Conservation (phyloP, 192 early-diverging fungal species). For the Umbelopsis vinacea region DNA sequence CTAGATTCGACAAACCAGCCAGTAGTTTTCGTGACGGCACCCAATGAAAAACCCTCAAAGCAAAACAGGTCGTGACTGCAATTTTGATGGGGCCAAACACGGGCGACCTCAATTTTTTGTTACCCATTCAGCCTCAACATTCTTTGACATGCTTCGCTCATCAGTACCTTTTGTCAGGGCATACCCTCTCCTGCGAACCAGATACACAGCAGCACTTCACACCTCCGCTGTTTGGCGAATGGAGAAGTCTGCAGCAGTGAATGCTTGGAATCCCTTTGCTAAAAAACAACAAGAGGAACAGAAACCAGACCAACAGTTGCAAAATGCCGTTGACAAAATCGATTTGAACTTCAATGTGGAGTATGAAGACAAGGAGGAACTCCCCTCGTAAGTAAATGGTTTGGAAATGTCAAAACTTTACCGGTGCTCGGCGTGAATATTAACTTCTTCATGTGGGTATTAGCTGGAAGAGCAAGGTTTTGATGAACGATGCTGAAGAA, state of each 20-base stretch:
- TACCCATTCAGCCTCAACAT: not conserved
- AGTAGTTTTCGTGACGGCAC: slow-evolving; percentile 1
- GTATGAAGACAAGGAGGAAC: not conserved
- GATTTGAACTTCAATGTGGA: slow-evolving; percentile 10
- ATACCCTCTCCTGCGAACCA: slow-evolving; percentile 16
- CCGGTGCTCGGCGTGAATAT: not conserved
- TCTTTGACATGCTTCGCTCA: slow-evolving; percentile 17
- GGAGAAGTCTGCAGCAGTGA: not conserved
- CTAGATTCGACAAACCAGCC: not conserved
- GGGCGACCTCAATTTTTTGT: slow-evolving; percentile 1
- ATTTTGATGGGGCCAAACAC: not conserved
- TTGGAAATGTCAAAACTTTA: not conserved
- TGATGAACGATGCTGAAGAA: slow-evolving; percentile 31
- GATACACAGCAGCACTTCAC: slow-evolving; percentile 11
- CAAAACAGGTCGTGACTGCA: not conserved
- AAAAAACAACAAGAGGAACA: slow-evolving; percentile 11
- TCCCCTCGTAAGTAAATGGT: not conserved
- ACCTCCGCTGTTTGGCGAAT: slow-evolving; percentile 8
- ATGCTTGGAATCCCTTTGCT: slow-evolving; percentile 11
- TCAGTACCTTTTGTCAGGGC: slow-evolving; percentile 1
- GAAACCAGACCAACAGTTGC: slow-evolving; percentile 10
- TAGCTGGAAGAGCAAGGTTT: slow-evolving; percentile 29
- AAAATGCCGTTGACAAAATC: slow-evolving; percentile 8
- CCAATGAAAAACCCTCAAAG: not conserved
- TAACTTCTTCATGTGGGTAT: not conserved